These are phyloP conservation scores for Saururus chinensis DNA, from an alignment of 164 flowering plant genomes.

Conservation along the genomic window DNA sequence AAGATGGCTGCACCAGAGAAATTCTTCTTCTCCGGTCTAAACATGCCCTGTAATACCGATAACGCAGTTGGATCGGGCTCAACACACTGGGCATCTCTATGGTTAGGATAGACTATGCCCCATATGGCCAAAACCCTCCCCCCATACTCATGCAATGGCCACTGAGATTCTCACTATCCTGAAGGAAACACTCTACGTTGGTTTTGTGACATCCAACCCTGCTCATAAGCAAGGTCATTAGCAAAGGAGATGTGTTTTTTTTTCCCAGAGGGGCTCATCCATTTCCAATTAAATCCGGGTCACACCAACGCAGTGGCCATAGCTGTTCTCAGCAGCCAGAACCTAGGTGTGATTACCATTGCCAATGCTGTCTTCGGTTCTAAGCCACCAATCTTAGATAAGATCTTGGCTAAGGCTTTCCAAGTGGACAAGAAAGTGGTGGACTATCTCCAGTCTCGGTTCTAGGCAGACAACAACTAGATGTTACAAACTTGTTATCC, in stretches of 20 bases:
- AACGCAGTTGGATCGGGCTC: slow-evolving; percentile 5
- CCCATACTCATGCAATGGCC: slow-evolving; percentile 1
- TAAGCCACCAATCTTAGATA: not conserved
- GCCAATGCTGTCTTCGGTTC: slow-evolving; percentile 4
- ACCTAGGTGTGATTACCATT: not conserved
- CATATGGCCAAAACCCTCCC: slow-evolving; percentile 2
- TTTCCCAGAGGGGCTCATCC: slow-evolving; percentile 9
- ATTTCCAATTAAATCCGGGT: slow-evolving; percentile 1
- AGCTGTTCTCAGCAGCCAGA: slow-evolving; percentile 4
- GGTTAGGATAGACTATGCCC: slow-evolving; percentile 3
- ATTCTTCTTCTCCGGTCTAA: slow-evolving; percentile 2
- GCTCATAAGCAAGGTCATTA: not conserved
- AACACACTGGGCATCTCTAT: slow-evolving; percentile 7
- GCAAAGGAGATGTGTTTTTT: slow-evolving; percentile 3
- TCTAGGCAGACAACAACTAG: no score
- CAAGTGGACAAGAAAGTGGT: slow-evolving; percentile 4
- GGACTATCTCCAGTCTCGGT: not conserved
- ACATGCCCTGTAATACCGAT: slow-evolving; percentile 1
- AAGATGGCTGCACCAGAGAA: not conserved
- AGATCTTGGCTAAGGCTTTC: slow-evolving; percentile 2
- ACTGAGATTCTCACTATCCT: slow-evolving; percentile 4
- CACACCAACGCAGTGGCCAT: not conserved
- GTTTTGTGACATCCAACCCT: slow-evolving; percentile 5
- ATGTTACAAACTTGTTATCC: no score
- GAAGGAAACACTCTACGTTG: not conserved